Base-by-base conservation (phyloP, 768 basidiomycete genomes). In the Amanita muscaria region DNA sequence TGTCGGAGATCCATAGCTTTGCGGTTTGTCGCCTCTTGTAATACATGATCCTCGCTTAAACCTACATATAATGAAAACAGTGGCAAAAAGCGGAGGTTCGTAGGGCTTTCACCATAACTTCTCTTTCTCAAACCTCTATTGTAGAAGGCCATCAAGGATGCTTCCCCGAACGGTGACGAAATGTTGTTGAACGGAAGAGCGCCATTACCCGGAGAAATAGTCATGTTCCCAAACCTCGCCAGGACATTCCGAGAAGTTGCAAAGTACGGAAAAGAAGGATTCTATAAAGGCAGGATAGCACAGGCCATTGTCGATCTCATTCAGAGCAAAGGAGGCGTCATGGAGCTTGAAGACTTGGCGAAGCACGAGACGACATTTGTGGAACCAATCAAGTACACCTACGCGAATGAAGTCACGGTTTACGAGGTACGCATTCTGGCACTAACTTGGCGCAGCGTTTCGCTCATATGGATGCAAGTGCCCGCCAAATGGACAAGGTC, bases 401-500 rank as follows among this genome's bases (percentile, higher is more conserved):
- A 88, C 53, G 83, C 73, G 15, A 69, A 73, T 6, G 86, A 91
- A 47, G 84, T 97, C 5, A 90, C 91, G 0, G 69, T 98, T 0
- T 90, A 90, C 60, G 94, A 99, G 76, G 91, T 87, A 53, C 49
- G 69, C 41, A 6, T 10, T 12, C 3, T 22, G n/a, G 11, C 34
- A 29, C 8, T 34, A 23, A 21, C 9, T 24, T 15, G 35, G 19
- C n/a, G n/a, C n/a, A 37, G 7, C 9, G 30, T 42, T 7, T 31
- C 23, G 16, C 10, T 37, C n/a, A 29, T 41, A n/a, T 40, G 29
- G 31, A 12, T 35, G 5, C 34, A 34, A 90, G 89, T 94, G 91
- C 55, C 94, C 93, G 6, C 94, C 94, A 0, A 98, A 96, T 59
- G 92, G 94, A 7, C 93, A 97, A 76, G 94, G 93, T 66, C 43